Conservation (phyloP, 2,329 filamentous ascomycete species). For the Neonectria neomacrospora region DNA sequence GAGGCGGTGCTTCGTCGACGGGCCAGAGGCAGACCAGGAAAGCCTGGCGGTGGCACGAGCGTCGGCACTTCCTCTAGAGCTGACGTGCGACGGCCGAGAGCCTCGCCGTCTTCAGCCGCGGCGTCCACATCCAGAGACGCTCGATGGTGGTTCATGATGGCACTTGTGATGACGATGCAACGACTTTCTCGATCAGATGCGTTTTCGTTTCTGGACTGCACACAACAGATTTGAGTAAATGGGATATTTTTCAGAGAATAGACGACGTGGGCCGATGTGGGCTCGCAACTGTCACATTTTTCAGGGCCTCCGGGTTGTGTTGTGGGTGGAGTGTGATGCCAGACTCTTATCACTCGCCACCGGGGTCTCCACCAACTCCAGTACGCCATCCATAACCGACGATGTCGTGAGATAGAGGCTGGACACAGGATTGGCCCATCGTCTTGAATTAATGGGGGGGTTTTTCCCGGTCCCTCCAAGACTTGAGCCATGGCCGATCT, state of each 20-base stretch:
- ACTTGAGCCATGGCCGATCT: too few relatives aligned
- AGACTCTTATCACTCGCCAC: conserved; percentile 3
- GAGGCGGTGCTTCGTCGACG: conserved; percentile 20
- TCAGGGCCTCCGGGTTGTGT: background rate
- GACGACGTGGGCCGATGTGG: background rate
- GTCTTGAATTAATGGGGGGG: background rate
- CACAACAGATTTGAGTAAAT: background rate
- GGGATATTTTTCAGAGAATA: background rate
- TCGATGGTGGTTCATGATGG: conserved; percentile 1
- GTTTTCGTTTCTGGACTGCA: too few relatives aligned
- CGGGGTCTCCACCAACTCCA: background rate
- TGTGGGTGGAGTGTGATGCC: conserved; percentile 1
- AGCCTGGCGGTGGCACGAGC: conserved; percentile 15
- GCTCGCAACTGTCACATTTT: background rate
- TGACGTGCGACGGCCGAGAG: conserved; percentile 14
- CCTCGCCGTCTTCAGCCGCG: conserved; percentile 1
- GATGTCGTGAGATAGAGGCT: background rate
- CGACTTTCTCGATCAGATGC: too few relatives aligned
- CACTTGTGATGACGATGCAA: too few relatives aligned
- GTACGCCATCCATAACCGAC: background rate
- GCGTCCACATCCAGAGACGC: conserved; percentile 6
- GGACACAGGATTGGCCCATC: background rate
- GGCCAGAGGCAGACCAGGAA: conserved; percentile 9
- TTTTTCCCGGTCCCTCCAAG: background rate
- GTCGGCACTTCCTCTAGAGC: conserved; percentile 19